These are phyloP conservation scores for Phellopilus nigrolimitatus DNA, from an alignment of 1,284 basidiomycete genomes.

Conservation along the genomic window DNA sequence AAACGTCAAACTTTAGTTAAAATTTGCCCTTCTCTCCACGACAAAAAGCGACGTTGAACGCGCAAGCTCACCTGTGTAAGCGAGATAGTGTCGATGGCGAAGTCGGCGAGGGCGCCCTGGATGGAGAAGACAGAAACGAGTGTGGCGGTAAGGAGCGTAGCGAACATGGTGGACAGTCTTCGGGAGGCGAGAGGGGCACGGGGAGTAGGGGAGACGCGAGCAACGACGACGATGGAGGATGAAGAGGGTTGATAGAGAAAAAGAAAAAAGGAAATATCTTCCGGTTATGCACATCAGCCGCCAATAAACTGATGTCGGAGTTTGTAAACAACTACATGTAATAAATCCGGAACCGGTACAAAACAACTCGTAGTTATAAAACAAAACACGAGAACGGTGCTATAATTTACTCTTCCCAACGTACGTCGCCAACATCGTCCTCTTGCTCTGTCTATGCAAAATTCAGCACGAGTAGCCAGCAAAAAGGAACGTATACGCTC, in stretches of 20 bases:
- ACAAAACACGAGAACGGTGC: neutral
- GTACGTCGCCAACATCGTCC: slow-evolving; percentile 66
- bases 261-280: neutral
- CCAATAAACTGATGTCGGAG: slow-evolving; percentile 6
- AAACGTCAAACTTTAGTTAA: neutral
- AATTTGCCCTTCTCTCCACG: neutral
- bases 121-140: slow-evolving; percentile 53
- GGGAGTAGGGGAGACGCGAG: slow-evolving; percentile 11
- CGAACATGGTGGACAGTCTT: slow-evolving; percentile 50
- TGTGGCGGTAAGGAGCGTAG: slow-evolving; percentile 68
- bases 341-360: neutral
- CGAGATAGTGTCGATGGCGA: slow-evolving; percentile 47
- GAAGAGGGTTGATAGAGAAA: slow-evolving; percentile 1
- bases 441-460: slow-evolving; percentile 62
- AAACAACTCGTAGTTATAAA: neutral
- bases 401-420: slow-evolving; percentile 60
- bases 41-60: neutral
- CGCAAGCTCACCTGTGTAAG: slow-evolving; percentile 46
- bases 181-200: slow-evolving; percentile 2
- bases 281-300: too few relatives aligned
- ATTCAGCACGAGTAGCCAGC: slow-evolving; percentile 14
- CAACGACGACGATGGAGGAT: slow-evolving; percentile 21
- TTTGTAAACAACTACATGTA: slow-evolving; percentile 4
- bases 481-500: slow-evolving; percentile 22
- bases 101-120: slow-evolving; percentile 46